phyloP scores from a whole-genome alignment of 768 basidiomycete genomes.

The Tephrocybe sp. region DNA sequence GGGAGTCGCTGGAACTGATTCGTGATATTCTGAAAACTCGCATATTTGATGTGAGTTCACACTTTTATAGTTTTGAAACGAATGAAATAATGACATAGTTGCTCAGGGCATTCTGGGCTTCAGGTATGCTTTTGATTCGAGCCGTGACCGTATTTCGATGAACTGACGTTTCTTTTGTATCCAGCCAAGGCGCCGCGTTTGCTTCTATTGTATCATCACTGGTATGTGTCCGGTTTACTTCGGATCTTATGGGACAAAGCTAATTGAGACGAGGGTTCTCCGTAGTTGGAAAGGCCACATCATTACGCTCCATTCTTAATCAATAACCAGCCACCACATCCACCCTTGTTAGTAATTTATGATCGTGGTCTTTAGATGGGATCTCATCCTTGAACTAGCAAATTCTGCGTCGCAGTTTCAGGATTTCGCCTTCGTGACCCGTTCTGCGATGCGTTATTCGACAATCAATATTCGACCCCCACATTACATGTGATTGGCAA shows the following conservation, averaged over 20 bases:
- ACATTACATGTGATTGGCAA: constrained; percentile 80
- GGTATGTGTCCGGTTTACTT: constrained; percentile 38
- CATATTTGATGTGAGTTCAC: constrained; percentile 61
- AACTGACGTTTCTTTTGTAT: no score
- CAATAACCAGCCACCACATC: constrained; percentile 66
- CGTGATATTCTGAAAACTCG: constrained; percentile 57
- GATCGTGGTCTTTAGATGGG: neutral
- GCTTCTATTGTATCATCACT: constrained; percentile 70
- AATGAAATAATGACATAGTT: no score
- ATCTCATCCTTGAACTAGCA: constrained; percentile 32
- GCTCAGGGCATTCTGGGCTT: constrained; percentile 80
- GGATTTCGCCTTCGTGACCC: constrained; percentile 63
- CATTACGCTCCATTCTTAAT: constrained; percentile 59
- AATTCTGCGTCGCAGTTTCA: constrained; percentile 75
- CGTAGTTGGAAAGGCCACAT: constrained; percentile 41
- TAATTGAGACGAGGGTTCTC: neutral
- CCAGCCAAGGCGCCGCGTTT: constrained; percentile 79
- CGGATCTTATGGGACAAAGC: neutral
- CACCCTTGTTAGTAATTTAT: constrained; percentile 60
- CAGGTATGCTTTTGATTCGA: constrained; percentile 43
- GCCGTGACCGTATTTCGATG: no score
- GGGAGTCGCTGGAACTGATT: constrained; percentile 54
- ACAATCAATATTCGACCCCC: constrained; percentile 58
- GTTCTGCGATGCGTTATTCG: constrained; percentile 49
- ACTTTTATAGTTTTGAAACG: no score